These are phyloP conservation scores for Candida nanaspora DNA, from an alignment of 805 yeast species.

Conservation along the genomic window DNA sequence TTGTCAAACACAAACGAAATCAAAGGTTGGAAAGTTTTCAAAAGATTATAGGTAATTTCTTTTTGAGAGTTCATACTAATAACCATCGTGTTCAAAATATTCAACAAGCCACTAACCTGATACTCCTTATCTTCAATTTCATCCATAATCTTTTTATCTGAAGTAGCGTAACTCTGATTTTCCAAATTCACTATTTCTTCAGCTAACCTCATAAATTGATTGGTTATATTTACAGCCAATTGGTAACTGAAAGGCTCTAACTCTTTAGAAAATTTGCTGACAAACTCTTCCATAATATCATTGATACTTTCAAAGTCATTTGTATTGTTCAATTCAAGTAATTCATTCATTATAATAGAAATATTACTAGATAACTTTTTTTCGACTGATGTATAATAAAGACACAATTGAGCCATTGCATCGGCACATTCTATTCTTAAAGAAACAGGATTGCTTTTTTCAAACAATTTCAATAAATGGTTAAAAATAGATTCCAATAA, in stretches of 20 bases:
- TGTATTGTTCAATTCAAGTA: slow-evolving; percentile 62
- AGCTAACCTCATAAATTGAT: slow-evolving; percentile 68
- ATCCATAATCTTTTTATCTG: slow-evolving; percentile 26
- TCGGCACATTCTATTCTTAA: slow-evolving; percentile 45
- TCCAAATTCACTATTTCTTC: slow-evolving; percentile 46
- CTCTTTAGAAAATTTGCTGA: slow-evolving; percentile 77
- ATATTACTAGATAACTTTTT: slow-evolving; percentile 56
- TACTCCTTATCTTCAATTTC: slow-evolving; percentile 59
- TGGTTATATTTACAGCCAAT: slow-evolving; percentile 51
- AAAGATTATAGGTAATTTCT: slow-evolving; percentile 56
- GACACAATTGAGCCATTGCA: slow-evolving; percentile 38
- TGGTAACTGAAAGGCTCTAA: slow-evolving; percentile 87
- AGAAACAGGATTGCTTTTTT: slow-evolving; percentile 35
- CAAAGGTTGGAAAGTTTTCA: slow-evolving; percentile 62
- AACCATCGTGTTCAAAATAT: slow-evolving; percentile 76
- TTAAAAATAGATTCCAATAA: slow-evolving; percentile 24
- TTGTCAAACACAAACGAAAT: slow-evolving; percentile 60
- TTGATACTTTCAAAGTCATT: slow-evolving; percentile 81
- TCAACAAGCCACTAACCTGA: slow-evolving; percentile 76
- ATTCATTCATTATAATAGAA: slow-evolving; percentile 68
- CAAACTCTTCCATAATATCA: slow-evolving; percentile 90
- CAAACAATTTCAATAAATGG: slow-evolving; percentile 29
- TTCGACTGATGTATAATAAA: slow-evolving; percentile 37
- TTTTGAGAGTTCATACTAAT: slow-evolving; percentile 73
- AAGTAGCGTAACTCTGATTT: slow-evolving; percentile 26